Evolutionary conservation across 352 stramenopile genomes (phyloP).

Genomic region (Pythium utonaiense): DNA sequence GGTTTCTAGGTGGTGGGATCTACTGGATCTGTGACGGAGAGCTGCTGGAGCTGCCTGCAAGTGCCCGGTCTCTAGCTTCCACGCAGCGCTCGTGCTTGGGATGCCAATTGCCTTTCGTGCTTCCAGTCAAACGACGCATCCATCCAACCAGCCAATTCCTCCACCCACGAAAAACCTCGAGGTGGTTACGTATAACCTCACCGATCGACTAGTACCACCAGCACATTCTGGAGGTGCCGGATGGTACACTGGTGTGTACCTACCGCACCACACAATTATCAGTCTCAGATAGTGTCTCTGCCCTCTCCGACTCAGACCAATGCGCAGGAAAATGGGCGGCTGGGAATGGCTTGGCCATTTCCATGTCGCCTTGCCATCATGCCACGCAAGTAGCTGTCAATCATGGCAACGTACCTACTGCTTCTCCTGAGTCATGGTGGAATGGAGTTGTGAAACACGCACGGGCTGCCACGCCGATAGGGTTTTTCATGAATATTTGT

Average conservation of each 20-base stretch:
- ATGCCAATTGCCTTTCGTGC: slow-evolving; percentile 12
- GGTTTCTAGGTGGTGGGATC: slow-evolving; percentile 14
- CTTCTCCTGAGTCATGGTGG: no score
- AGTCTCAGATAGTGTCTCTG: neutral
- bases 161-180: slow-evolving; percentile 17
- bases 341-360: slow-evolving; percentile 3
- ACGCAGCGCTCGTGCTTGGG: slow-evolving; percentile 19
- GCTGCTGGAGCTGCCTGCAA: neutral
- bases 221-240: slow-evolving; percentile 12
- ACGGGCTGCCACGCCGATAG: neutral
- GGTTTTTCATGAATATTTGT: slow-evolving; percentile 27
- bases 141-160: slow-evolving; percentile 30
- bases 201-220: slow-evolving; percentile 5
- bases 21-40: slow-evolving; percentile 7
- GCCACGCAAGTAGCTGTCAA: neutral
- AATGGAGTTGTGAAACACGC: no score
- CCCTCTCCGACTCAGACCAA: neutral
- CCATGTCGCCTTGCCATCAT: neutral
- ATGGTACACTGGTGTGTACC: slow-evolving; percentile 8
- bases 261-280: neutral
- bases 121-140: slow-evolving; percentile 34
- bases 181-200: slow-evolving; percentile 14
- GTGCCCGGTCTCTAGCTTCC: neutral
- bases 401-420: no score
- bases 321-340: slow-evolving; percentile 15